phyloP scores from a whole-genome alignment of 2,329 filamentous ascomycete genomes.

The Lizonia empirigonia region DNA sequence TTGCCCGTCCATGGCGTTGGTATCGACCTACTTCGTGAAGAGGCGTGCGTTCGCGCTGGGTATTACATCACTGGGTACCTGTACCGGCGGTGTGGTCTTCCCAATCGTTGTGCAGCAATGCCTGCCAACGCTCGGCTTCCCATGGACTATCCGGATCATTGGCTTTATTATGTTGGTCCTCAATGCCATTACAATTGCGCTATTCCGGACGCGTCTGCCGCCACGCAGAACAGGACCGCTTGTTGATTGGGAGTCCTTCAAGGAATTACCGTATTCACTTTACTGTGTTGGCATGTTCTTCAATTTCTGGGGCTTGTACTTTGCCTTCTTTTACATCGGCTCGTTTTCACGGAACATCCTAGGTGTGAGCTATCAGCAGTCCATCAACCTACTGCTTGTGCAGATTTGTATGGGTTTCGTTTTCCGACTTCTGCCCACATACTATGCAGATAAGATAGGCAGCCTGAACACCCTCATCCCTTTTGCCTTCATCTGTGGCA shows the following conservation, averaged over 20 bases:
- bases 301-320: conserved; percentile 48
- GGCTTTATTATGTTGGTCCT: conserved; percentile 63
- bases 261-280: conserved; percentile 48
- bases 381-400: conserved; percentile 62
- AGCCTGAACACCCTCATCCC: conserved; percentile 56
- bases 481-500: conserved; percentile 53
- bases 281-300: conserved; percentile 48
- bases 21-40: conserved; percentile 50
- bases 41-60: conserved; percentile 38
- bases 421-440: conserved; percentile 58
- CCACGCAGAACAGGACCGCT: conserved; percentile 51
- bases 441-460: conserved; percentile 47
- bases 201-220: conserved; percentile 47
- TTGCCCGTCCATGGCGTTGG: conserved; percentile 62
- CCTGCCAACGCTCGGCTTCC: conserved; percentile 53
- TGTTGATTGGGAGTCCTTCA: conserved; percentile 51
- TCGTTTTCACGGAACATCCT: conserved; percentile 53
- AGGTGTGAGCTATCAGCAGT: conserved; percentile 55
- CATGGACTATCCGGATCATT: conserved; percentile 67
- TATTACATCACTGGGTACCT: conserved; percentile 35
- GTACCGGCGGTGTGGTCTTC: conserved; percentile 40
- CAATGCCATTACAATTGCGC: conserved; percentile 37
- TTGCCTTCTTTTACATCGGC: conserved; percentile 55
- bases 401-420: conserved; percentile 55
- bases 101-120: conserved; percentile 43